Conservation (phyloP, 805 yeast species). For the Wickerhamiella australiensis region DNA sequence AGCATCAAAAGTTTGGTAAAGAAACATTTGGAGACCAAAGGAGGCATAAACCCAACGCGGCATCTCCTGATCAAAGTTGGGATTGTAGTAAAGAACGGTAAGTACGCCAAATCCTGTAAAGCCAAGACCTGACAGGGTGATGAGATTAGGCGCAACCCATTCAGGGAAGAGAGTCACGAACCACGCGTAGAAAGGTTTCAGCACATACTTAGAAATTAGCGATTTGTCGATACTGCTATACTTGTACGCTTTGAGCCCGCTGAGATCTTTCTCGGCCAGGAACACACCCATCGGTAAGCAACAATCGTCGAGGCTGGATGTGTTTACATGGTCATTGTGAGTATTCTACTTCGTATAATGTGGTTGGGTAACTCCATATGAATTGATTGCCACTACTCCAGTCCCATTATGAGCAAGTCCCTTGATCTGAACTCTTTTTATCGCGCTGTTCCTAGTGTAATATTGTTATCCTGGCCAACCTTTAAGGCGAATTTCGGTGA, state of each 20-base stretch:
- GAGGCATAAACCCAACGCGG: conserved; percentile 70
- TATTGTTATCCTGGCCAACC: too few species aligned
- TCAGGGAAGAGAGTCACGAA: conserved; percentile 67
- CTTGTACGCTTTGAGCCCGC: conserved; percentile 24
- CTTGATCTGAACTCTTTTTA: too few species aligned
- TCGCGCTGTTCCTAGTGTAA: too few species aligned
- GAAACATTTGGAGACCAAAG: conserved; percentile 70
- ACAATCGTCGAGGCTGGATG: background rate
- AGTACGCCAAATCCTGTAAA: conserved; percentile 56
- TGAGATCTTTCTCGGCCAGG: conserved; percentile 22
- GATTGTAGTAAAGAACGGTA: conserved; percentile 62
- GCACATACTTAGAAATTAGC: conserved; percentile 53
- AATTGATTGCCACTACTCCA: too few species aligned
- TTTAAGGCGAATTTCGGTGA: too few species aligned
- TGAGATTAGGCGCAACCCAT: conserved; percentile 76
- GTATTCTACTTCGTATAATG: too few species aligned
- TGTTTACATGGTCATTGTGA: background rate
- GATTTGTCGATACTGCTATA: conserved; percentile 65
- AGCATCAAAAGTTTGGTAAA: conserved; percentile 93
- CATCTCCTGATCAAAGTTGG: conserved; percentile 41
- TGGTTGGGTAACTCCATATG: too few species aligned
- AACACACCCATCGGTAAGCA: conserved; percentile 20
- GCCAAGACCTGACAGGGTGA: conserved; percentile 65
- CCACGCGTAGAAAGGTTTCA: conserved; percentile 71
- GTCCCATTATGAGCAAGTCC: too few species aligned